Evolutionary conservation across 1,284 basidiomycete species (phyloP), one percentile per base, ranked within the genome.

Genomic region (Xanthoconium separans): DNA sequence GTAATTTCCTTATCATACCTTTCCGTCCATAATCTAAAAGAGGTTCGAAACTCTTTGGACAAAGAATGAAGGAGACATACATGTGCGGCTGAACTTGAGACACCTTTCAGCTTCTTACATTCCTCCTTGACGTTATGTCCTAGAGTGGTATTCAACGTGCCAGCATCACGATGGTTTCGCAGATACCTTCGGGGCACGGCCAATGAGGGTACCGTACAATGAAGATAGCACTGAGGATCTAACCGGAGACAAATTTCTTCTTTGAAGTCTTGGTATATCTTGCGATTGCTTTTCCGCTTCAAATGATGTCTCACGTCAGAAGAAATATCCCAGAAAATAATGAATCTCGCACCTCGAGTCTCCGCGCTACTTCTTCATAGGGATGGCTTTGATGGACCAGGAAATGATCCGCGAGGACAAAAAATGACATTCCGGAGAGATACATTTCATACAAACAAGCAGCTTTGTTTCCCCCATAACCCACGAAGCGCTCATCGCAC

Each of bases 401-500:
- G 64, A 93, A 93, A 69, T 94, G 91, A 66, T 93, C 90, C 6
- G 87, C 76, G 18, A 93, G 78, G 34, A 94, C 89, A 66, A 86
- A 90, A 70, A 85, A 92, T 11, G 85, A 84, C 42, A 91, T 80
- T 3, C 84, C 84, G 18, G 81, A 79, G 31, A 86, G 68, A 66
- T 83, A 83, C 70, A 87, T 79, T 63, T 84, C 83, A 63, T 81
- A 86, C 22, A 86, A 67, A 61, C 85, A 86, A 9, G 82, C 83
- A 1, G 84, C 84, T 63, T 85, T 86, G 71, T 86, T 86, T 30
- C 77, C 83, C 16, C 91, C 91, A 66, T 93, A 93, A 1, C 91
- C 91, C 45, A 91, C 80, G 63, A 94, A 94, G n/a, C 91, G 81
- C 65, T 93, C 91, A 63, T 93, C 91, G 63, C 91, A 93, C 89